A percentile compares a stretch with the other conserved stretches of the same genome.
Evolutionary conservation across 2,329 filamentous ascomycete species (phyloP).

Genomic region (Paecilomyces sp.): DNA sequence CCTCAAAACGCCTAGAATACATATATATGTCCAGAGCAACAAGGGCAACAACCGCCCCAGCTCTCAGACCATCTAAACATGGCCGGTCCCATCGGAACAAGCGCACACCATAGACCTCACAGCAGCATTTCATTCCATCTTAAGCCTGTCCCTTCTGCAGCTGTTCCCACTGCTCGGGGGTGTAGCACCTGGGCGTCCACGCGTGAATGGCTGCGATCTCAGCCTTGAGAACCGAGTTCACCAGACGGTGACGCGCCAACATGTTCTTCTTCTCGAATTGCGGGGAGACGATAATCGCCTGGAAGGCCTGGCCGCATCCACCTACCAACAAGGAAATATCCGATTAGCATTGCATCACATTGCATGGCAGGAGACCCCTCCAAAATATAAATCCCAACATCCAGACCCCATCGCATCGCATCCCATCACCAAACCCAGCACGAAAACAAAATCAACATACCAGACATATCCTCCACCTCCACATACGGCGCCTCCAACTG

Average conservation of each 20-base stretch:
- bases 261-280: slow-evolving; percentile 65
- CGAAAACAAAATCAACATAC: slow-evolving; percentile 43
- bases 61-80: background rate
- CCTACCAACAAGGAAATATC: slow-evolving; percentile 38
- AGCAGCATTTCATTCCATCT: background rate
- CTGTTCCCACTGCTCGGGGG: slow-evolving; percentile 79
- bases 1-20: slow-evolving; percentile 2
- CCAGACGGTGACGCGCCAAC: slow-evolving; percentile 76
- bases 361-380: background rate
- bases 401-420: background rate
- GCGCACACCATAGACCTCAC: background rate
- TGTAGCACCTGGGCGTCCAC: slow-evolving; percentile 92
- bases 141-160: slow-evolving; percentile 41
- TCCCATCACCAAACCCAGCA: background rate
- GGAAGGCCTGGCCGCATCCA: slow-evolving; percentile 64
- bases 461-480: slow-evolving; percentile 86
- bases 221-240: slow-evolving; percentile 73
- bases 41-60: background rate
- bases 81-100: background rate
- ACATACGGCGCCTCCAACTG: slow-evolving; percentile 71
- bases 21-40: background rate
- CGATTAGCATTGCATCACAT: background rate
- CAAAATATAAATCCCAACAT: background rate
- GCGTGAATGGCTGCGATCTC: slow-evolving; percentile 90
- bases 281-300: slow-evolving; percentile 63